Percentiles rank a stretch among this genome's conserved stretches.
phyloP scores from a whole-genome alignment of 2,329 filamentous ascomycete species.

The Elsinoe fawcettii region DNA sequence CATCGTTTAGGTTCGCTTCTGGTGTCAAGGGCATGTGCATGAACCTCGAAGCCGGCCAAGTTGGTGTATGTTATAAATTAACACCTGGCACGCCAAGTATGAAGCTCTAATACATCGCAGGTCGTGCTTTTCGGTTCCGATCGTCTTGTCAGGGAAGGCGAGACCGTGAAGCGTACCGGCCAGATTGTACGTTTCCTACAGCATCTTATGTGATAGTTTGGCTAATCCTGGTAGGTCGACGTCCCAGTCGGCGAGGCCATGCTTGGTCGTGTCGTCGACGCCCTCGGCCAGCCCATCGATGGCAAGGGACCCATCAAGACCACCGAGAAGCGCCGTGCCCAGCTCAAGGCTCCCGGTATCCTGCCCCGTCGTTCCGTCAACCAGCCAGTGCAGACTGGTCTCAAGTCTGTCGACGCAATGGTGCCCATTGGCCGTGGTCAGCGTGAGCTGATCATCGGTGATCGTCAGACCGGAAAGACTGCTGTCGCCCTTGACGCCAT shows the following conservation, averaged over 20 bases:
- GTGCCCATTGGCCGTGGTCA: slow-evolving; percentile 99
- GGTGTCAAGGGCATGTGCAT: slow-evolving; percentile 99
- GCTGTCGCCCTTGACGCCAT: slow-evolving; percentile 97
- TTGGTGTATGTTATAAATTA: slow-evolving; percentile 56
- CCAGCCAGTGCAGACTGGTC: slow-evolving; percentile 97
- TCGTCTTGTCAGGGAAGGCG: slow-evolving; percentile 98
- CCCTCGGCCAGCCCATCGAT: slow-evolving; percentile 97
- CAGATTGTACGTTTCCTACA: slow-evolving; percentile 70
- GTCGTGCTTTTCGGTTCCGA: slow-evolving; percentile 99
- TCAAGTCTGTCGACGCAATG: slow-evolving; percentile 99
- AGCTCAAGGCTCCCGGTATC: slow-evolving; percentile 98
- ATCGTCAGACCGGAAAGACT: slow-evolving; percentile 99
- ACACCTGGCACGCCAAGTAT: not conserved
- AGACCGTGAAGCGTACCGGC: slow-evolving; percentile 99
- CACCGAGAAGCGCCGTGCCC: slow-evolving; percentile 86
- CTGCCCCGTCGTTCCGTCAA: slow-evolving; percentile 94
- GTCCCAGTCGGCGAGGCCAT: slow-evolving; percentile 87
- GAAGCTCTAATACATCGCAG: not conserved
- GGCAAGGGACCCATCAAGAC: slow-evolving; percentile 96
- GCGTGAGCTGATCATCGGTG: slow-evolving; percentile 99
- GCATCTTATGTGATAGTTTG: not conserved
- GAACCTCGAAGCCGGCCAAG: slow-evolving; percentile 99
- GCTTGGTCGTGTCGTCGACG: slow-evolving; percentile 96
- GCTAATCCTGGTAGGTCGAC: slow-evolving; percentile 61
- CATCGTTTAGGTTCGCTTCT: slow-evolving; percentile 73